Conservation (phyloP, 768 basidiomycete species). For the Suillus paluster region DNA sequence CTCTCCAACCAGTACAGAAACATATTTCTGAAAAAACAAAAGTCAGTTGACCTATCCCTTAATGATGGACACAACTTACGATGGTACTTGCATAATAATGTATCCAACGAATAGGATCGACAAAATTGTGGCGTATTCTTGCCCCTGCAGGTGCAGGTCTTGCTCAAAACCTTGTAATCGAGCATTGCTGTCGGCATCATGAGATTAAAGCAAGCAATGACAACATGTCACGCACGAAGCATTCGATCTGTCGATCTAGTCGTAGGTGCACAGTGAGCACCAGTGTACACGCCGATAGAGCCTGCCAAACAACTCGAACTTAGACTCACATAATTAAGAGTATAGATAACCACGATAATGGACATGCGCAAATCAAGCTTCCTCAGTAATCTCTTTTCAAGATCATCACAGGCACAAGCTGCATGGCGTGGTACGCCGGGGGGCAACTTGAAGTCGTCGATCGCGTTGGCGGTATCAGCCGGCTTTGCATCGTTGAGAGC, state of each 20-base stretch:
- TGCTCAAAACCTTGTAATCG: slow-evolving; percentile 28
- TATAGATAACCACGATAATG: slow-evolving; percentile 14
- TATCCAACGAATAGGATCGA: slow-evolving; percentile 32
- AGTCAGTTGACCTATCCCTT: background rate
- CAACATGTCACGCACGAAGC: background rate
- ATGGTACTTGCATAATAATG: slow-evolving; percentile 30
- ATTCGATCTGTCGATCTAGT: slow-evolving; percentile 14
- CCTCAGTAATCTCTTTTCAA: slow-evolving; percentile 9
- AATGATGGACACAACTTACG: slow-evolving; percentile 4
- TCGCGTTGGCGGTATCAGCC: background rate
- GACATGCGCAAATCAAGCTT: slow-evolving; percentile 17
- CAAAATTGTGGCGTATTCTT: slow-evolving; percentile 26
- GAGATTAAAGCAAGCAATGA: background rate
- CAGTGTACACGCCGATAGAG: background rate
- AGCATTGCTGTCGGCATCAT: slow-evolving; percentile 12
- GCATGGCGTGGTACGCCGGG: background rate
- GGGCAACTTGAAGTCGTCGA: background rate
- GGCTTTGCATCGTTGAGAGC: background rate
- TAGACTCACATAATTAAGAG: slow-evolving; percentile 16
- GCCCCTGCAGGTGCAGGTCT: slow-evolving; percentile 27
- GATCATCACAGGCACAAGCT: background rate
- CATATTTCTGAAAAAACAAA: slow-evolving; percentile 26
- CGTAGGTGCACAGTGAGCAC: background rate
- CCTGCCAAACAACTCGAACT: background rate
- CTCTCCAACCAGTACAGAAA: slow-evolving; percentile 34